Base-by-base conservation (phyloP, 1,139 yeast species). In the Yamadazyma mexicana region DNA sequence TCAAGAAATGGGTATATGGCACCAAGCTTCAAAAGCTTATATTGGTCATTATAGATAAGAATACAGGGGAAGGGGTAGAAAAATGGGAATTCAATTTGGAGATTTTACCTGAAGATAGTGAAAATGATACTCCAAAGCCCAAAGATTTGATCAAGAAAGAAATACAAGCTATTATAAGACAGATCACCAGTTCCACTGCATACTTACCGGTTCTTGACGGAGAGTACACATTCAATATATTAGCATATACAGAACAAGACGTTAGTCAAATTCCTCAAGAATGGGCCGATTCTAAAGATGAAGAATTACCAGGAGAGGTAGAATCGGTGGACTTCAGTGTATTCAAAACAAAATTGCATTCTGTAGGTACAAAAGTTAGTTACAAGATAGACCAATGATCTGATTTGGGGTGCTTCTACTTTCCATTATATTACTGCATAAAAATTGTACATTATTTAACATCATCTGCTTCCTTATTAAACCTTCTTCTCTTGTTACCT, bases 141-240 rank as follows among this genome's bases (percentile, higher is more conserved):
- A 68, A 66, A 28, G 77, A 69, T 3, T 77, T 73, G 30, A 78
- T 84, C 6, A 91, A 85, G 51, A 69, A 66, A 42, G 95, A 89
- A 49, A 87, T 91, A 14, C 94, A 88, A 56, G 81, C 92, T 0
- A 82, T 91, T 17, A 81, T 91, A 34, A 77, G 96, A 34, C 98
- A 91, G 55, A 86, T 91, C 39, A 88, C 96, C 0, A 88, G 96
- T 1, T 84, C 94, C 38, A 87, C 87, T 1, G 81, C 96, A 0
- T 88, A 88, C 56, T 69, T 91, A 39, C 98, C 98, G 0, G 75
- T 85, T 22, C 64, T 91, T 31, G 79, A 82, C 11, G 83, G 77
- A 27, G 79, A 77, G 18, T 82, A 85, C 53, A 87, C 96, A 0
- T 89, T 91, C 61, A 89, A 87, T 54, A 95, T 91, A 1, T 67